Conservation (phyloP, 2,329 filamentous ascomycete genomes). For the Bertia moriformis region DNA sequence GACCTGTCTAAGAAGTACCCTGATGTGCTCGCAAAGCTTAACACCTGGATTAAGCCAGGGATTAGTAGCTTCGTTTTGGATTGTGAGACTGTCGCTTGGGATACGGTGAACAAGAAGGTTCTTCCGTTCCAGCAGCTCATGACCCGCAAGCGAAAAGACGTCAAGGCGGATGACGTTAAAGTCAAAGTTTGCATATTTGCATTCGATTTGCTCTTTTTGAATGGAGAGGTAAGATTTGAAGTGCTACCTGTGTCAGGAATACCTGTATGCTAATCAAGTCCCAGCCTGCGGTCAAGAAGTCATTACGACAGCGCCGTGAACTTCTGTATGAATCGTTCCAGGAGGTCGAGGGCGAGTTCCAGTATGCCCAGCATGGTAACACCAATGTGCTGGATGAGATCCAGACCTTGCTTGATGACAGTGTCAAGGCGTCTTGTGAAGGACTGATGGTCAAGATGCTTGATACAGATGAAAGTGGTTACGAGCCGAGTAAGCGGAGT, state of each 20-base stretch:
- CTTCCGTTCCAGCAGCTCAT: constrained; percentile 94
- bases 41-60: constrained; percentile 75
- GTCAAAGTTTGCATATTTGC: constrained; percentile 96
- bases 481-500: constrained; percentile 89
- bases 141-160: constrained; percentile 95
- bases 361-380: constrained; percentile 75
- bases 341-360: constrained; percentile 76
- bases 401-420: constrained; percentile 80
- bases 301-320: constrained; percentile 69
- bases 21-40: constrained; percentile 77
- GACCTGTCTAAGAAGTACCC: constrained; percentile 96
- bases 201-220: constrained; percentile 85
- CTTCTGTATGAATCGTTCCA: constrained; percentile 61
- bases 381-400: constrained; percentile 87
- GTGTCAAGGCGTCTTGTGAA: constrained; percentile 89
- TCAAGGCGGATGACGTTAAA: constrained; percentile 87
- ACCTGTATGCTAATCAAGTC: not conserved
- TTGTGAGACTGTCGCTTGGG: constrained; percentile 95
- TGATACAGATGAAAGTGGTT: constrained; percentile 79
- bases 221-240: constrained; percentile 46
- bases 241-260: not conserved
- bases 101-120: constrained; percentile 86
- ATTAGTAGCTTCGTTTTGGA: constrained; percentile 96
- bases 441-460: constrained; percentile 99
- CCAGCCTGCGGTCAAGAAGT: constrained; percentile 62